A percentile compares a stretch with the other conserved stretches of the same genome.
Evolutionary conservation across 2,329 filamentous ascomycete genomes (phyloP).

Genomic region (Grosmannia huntii): DNA sequence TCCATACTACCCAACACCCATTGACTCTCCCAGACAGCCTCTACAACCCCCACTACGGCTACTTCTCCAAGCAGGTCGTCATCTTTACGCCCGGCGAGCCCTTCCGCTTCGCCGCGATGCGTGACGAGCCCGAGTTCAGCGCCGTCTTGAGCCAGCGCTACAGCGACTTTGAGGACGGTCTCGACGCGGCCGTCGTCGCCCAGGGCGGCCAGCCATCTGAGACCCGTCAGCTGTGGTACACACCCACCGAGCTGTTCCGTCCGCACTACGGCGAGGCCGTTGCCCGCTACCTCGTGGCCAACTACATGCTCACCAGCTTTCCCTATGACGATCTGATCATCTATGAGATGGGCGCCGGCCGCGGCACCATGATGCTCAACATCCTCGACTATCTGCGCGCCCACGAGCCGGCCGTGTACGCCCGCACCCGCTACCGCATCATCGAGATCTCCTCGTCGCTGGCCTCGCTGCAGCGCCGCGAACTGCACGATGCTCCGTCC

Average conservation of each 20-base stretch:
- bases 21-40: constrained; percentile 57
- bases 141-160: constrained; percentile 65
- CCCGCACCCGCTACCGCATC: constrained; percentile 83
- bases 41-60: constrained; percentile 90
- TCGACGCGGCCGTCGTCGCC: constrained; percentile 53
- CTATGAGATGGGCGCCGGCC: constrained; percentile 97
- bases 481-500: constrained; percentile 29
- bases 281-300: constrained; percentile 87
- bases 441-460: constrained; percentile 87
- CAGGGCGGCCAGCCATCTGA: constrained; percentile 49
- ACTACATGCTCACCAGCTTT: constrained; percentile 89
- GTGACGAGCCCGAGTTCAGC: constrained; percentile 80
- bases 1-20: no score
- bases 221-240: constrained; percentile 92
- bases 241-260: constrained; percentile 90
- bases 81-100: constrained; percentile 90
- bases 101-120: constrained; percentile 72
- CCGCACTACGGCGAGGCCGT: constrained; percentile 96
- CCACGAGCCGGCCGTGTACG: constrained; percentile 81
- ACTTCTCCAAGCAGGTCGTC: constrained; percentile 91
- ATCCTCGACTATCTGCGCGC: constrained; percentile 93
- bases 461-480: constrained; percentile 62
- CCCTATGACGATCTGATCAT: constrained; percentile 95
- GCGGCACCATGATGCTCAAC: constrained; percentile 96
- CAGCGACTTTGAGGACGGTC: constrained; percentile 74